phyloP scores from a whole-genome alignment of 768 basidiomycete genomes.

The Sarcomyxa edulis region DNA sequence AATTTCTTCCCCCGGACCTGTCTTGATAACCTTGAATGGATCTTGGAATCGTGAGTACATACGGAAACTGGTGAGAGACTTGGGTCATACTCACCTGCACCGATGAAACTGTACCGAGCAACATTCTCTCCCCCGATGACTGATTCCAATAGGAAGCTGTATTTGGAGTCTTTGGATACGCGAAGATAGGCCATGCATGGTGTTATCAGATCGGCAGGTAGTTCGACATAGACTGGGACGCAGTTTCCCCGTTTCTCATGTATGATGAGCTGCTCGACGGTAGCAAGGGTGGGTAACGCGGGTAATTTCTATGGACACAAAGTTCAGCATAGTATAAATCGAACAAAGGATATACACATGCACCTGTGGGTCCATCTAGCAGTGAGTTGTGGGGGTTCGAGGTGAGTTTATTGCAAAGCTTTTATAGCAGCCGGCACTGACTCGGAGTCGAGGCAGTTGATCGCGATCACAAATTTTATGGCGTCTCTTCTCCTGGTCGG shows the following conservation, averaged over 20 bases:
- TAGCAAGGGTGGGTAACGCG: constrained; percentile 66
- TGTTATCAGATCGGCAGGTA: constrained; percentile 94
- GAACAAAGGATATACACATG: constrained; percentile 10
- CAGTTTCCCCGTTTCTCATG: constrained; percentile 86
- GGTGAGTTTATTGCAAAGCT: neutral
- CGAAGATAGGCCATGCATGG: constrained; percentile 96
- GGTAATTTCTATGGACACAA: constrained; percentile 47
- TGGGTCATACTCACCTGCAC: constrained; percentile 60
- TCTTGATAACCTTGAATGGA: constrained; percentile 87
- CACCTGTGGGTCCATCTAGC: constrained; percentile 55
- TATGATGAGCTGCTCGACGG: constrained; percentile 71
- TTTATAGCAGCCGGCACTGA: no score
- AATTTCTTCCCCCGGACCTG: constrained; percentile 78
- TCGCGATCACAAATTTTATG: no score
- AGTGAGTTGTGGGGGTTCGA: constrained; percentile 1
- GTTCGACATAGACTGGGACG: constrained; percentile 86
- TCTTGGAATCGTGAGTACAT: constrained; percentile 41
- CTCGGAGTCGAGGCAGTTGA: no score
- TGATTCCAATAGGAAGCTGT: constrained; percentile 94
- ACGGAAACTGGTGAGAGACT: neutral
- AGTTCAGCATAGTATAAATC: constrained; percentile 3
- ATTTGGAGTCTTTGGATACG: constrained; percentile 85
- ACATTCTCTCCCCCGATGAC: constrained; percentile 87
- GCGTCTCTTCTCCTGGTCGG: no score
- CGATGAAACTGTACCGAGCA: constrained; percentile 94